Evolutionary conservation across 306 rosid genomes (phyloP), one percentile per base, ranked within the genome.

Genomic region (Fagus crenata): DNA sequence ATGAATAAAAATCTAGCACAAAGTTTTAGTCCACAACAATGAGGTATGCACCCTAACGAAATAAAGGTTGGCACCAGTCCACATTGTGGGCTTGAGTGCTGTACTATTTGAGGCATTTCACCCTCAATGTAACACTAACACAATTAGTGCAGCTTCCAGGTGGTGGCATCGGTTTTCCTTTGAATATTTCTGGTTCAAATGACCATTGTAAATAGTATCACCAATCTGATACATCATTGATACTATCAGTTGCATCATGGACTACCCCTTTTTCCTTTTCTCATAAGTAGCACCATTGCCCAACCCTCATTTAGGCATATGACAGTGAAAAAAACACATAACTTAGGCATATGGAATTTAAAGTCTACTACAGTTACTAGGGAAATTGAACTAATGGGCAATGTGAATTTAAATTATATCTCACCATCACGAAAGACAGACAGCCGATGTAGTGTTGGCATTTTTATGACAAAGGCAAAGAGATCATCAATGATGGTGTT

Each of bases 341-440:
- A 46, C 51, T 46, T 46, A 46, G 51, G 51, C 14, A 46, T 9
- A 46, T 46, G 51, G 14, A 46, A 12, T 46, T 46, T 46, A 46
- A 46, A 46, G 51, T 33, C n/a, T 12, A 42, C 35, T 40, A 42
- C 8, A 42, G 18, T 68, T 32, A 49, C 8, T 8, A 70, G 13
- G 5, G 37, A 8, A 31, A 70, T 12, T 11, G 14, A 70, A 49
- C 9, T 7, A 40, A 7, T 69, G 42, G 41, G 8, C 22, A 35
- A 13, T 6, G 69, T 6, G 14, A n/a, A 58, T 37, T 18, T 37
- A 36, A 42, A 78, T 7, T 31, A 37, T 8, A 77, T 76, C 93
- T 88, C 85, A 95, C 99, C 99, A 77, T 95, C 99, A 74, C 97
- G 99, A 91, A 95, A 95, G 79, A 92, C 99, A 18, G 99, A 95